Conservation (phyloP, 176 grass and related monocot genomes). For the Paspalum vaginatum region DNA sequence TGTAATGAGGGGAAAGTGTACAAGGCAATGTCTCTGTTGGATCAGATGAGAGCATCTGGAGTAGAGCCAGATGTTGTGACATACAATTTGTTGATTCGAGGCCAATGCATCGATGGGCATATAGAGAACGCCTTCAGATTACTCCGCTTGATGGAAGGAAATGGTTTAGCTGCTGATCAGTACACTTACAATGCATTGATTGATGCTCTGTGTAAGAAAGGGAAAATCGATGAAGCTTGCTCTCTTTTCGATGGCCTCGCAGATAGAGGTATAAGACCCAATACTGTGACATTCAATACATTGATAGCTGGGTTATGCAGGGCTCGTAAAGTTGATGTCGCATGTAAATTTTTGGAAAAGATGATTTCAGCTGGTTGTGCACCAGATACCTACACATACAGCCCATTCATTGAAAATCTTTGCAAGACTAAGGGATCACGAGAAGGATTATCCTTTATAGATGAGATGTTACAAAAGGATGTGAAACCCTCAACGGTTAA, state of each 20-base stretch:
- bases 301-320: constrained; percentile 66
- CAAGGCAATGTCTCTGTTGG: constrained; percentile 53
- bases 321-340: constrained; percentile 48
- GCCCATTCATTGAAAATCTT: constrained; percentile 56
- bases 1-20: constrained; percentile 55
- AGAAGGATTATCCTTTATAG: constrained; percentile 55
- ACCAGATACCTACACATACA: constrained; percentile 64
- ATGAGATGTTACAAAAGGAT: constrained; percentile 59
- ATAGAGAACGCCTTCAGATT: constrained; percentile 57
- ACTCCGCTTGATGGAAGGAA: constrained; percentile 53
- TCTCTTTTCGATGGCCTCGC: constrained; percentile 49
- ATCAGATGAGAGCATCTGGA: constrained; percentile 39
- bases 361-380: constrained; percentile 54
- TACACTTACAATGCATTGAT: constrained; percentile 60
- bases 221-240: constrained; percentile 52
- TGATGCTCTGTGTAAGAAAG: constrained; percentile 63
- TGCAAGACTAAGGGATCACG: constrained; percentile 52
- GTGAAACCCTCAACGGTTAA: constrained; percentile 48
- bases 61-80: constrained; percentile 51
- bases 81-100: constrained; percentile 59
- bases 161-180: constrained; percentile 53
- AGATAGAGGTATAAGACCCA: constrained; percentile 46
- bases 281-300: constrained; percentile 61
- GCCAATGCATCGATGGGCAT: constrained; percentile 57
- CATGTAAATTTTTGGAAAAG: constrained; percentile 50